A percentile compares a stretch with the other conserved stretches of the same genome.
These are phyloP conservation scores for Phytophthora melonis DNA, from an alignment of 352 stramenopile species.

Conservation along the genomic window DNA sequence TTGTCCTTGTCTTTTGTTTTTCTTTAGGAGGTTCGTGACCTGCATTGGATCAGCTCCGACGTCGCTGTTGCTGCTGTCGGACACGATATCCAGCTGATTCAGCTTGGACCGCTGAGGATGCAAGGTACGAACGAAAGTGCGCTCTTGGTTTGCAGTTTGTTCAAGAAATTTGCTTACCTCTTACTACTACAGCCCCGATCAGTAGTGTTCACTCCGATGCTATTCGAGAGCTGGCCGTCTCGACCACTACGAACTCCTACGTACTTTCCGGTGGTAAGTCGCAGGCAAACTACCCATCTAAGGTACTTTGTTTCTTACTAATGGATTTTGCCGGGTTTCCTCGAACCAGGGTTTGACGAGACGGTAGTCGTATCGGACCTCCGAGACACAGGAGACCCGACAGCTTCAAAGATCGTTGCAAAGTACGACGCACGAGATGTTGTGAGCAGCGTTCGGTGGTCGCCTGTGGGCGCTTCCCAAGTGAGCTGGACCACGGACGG, in stretches of 20 bases:
- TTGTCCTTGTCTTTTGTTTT: not conserved
- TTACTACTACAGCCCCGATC: too few species aligned
- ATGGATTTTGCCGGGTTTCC: not conserved
- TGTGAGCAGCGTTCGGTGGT: constrained; percentile 84
- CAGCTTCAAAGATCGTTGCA: not conserved
- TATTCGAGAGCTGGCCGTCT: not conserved
- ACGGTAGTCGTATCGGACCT: constrained; percentile 81
- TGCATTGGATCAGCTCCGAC: constrained; percentile 66
- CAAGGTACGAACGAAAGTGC: too few species aligned
- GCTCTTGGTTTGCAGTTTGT: too few species aligned
- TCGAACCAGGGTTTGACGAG: constrained; percentile 74
- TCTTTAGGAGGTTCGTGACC: constrained; percentile 73
- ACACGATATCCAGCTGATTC: too few species aligned
- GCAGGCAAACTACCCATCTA: too few species aligned
- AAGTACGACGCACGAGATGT: constrained; percentile 84
- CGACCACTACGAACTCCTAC: constrained; percentile 4
- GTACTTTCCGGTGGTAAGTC: constrained; percentile 30
- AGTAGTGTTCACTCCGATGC: not conserved
- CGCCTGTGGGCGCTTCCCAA: constrained; percentile 41
- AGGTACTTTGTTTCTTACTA: too few species aligned
- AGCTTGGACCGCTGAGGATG: too few species aligned
- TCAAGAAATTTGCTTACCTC: too few species aligned
- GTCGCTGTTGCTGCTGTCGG: constrained; percentile 69
- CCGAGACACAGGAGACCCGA: constrained; percentile 43
- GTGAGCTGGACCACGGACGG: constrained; percentile 88